These are phyloP conservation scores for Rubroboletus pulcherrimus DNA, from an alignment of 768 basidiomycete genomes.

Conservation along the genomic window DNA sequence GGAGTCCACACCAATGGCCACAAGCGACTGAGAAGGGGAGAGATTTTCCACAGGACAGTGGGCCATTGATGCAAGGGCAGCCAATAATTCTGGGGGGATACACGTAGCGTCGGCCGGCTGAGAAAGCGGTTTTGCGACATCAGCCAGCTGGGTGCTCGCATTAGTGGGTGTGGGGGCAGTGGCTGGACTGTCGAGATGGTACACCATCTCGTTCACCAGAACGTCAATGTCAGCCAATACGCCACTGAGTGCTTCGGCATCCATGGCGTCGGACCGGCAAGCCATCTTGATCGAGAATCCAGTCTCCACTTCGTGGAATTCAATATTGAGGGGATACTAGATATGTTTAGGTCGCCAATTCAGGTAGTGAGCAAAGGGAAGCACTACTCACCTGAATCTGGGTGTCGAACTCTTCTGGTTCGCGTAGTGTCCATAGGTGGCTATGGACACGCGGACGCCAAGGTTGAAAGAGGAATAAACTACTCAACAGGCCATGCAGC, in stretches of 20 bases:
- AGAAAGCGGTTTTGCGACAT: background rate
- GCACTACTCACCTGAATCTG: slow-evolving; percentile 29
- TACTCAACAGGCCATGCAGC: slow-evolving; percentile 36
- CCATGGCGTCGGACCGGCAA: slow-evolving; percentile 32
- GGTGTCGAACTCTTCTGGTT: slow-evolving; percentile 11
- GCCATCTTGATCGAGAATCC: slow-evolving; percentile 36
- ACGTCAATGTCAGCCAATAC: slow-evolving; percentile 18
- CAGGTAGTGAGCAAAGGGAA: background rate
- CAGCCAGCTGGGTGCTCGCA: background rate
- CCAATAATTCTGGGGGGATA: slow-evolving; percentile 11
- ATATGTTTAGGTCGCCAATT: background rate
- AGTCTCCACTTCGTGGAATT: slow-evolving; percentile 32
- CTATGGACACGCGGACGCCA: background rate
- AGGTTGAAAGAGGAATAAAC: slow-evolving; percentile 45
- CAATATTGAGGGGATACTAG: slow-evolving; percentile 45
- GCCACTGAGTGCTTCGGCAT: slow-evolving; percentile 16
- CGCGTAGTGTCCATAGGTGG: slow-evolving; percentile 23
- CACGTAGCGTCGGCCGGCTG: background rate
- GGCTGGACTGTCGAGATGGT: slow-evolving; percentile 16
- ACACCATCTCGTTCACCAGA: slow-evolving; percentile 20
- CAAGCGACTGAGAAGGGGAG: slow-evolving; percentile 33
- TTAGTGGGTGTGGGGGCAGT: background rate
- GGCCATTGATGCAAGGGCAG: slow-evolving; percentile 14
- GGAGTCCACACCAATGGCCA: slow-evolving; percentile 45
- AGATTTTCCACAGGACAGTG: slow-evolving; percentile 31